Percentiles rank a stretch among this genome's conserved stretches.
phyloP scores from a whole-genome alignment of 1,139 yeast species.

The Diutina catenulata region DNA sequence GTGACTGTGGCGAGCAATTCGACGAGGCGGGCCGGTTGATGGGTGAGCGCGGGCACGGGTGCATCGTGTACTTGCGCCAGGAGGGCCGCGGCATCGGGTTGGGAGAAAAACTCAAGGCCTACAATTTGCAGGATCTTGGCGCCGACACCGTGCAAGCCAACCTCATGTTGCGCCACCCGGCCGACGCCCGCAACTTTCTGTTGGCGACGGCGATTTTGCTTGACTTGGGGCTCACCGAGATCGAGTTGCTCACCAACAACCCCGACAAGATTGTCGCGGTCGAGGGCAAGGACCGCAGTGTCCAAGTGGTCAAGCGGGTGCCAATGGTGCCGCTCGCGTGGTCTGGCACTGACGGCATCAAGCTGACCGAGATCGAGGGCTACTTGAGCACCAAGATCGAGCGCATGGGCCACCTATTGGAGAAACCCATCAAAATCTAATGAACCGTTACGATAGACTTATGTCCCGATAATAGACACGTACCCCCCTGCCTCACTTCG shows the following conservation, averaged over 20 bases:
- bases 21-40: constrained; percentile 94
- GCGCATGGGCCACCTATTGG: constrained; percentile 89
- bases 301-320: constrained; percentile 71
- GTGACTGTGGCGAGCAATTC: constrained; percentile 98
- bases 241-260: constrained; percentile 80
- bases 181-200: constrained; percentile 87
- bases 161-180: constrained; percentile 85
- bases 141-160: constrained; percentile 98
- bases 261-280: constrained; percentile 95
- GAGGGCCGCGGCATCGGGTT: constrained; percentile 98
- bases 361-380: constrained; percentile 80
- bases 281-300: constrained; percentile 64
- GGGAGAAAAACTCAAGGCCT: constrained; percentile 94
- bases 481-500: no score
- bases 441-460: background rate
- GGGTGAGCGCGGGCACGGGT: constrained; percentile 82
- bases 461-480: no score
- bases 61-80: constrained; percentile 90
- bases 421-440: constrained; percentile 31
- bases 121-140: constrained; percentile 92
- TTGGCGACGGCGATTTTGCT: constrained; percentile 85
- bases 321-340: constrained; percentile 97
- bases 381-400: constrained; percentile 89
- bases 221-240: constrained; percentile 66
- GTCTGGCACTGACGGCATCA: constrained; percentile 56